These are phyloP conservation scores for Paxillus rubicundulus DNA, from an alignment of 768 basidiomycete genomes.

Conservation along the genomic window DNA sequence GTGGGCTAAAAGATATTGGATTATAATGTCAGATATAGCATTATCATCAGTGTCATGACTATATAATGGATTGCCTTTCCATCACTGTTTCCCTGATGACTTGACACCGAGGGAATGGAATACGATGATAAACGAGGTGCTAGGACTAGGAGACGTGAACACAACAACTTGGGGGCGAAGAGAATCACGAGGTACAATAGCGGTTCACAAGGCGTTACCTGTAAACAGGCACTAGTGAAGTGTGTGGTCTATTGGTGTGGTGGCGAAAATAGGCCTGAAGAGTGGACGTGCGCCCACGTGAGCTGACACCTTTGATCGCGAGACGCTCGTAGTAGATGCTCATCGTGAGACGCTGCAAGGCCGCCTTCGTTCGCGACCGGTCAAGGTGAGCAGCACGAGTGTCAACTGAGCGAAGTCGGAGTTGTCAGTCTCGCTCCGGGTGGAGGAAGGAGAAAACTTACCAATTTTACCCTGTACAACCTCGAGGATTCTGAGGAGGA, in stretches of 20 bases:
- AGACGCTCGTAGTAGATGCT: slow-evolving; percentile 61
- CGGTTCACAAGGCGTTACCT: not conserved
- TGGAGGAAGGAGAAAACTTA: slow-evolving; percentile 32
- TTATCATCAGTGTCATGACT: too few relatives aligned
- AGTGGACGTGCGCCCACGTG: slow-evolving; percentile 22
- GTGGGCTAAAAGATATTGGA: too few relatives aligned
- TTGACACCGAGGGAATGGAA: too few relatives aligned
- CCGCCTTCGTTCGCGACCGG: slow-evolving; percentile 70
- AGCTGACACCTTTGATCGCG: slow-evolving; percentile 27
- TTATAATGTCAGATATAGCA: too few relatives aligned
- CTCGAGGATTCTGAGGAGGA: slow-evolving; percentile 49
- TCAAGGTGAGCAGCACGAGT: slow-evolving; percentile 74
- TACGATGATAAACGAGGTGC: not conserved
- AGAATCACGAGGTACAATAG: not conserved
- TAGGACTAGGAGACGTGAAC: not conserved
- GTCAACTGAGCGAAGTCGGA: slow-evolving; percentile 46
- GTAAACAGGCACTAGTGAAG: not conserved
- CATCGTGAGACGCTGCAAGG: slow-evolving; percentile 61
- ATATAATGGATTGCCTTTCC: too few relatives aligned
- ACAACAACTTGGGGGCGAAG: not conserved
- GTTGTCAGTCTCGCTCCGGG: not conserved
- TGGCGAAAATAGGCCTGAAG: slow-evolving; percentile 31
- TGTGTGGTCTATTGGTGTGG: slow-evolving; percentile 12
- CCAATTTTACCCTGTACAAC: slow-evolving; percentile 59
- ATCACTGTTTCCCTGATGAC: too few relatives aligned